Conservation (phyloP, 1,139 yeast genomes). For the Candida anutae region DNA sequence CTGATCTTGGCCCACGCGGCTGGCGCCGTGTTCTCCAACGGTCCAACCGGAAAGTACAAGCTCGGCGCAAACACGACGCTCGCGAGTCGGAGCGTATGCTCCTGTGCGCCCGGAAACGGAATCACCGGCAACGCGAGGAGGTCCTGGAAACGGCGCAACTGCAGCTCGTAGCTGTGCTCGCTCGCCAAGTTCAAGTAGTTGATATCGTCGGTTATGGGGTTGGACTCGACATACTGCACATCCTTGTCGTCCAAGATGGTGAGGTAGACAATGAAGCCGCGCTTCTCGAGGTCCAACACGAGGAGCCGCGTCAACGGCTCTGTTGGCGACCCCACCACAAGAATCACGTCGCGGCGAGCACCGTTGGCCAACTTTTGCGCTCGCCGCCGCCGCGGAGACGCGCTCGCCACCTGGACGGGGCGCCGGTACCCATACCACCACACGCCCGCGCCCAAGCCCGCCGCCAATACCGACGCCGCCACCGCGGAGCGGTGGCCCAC, state of each 20-base stretch:
- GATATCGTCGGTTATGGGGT: constrained; percentile 48
- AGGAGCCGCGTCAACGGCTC: constrained; percentile 67
- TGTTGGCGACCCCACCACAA: constrained; percentile 69
- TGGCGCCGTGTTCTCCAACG: constrained; percentile 50
- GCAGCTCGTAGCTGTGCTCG: constrained; percentile 23
- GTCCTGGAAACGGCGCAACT: constrained; percentile 36
- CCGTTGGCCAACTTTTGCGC: constrained; percentile 63
- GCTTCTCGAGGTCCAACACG: constrained; percentile 63
- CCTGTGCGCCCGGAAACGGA: constrained; percentile 45
- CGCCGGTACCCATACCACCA: constrained; percentile 1
- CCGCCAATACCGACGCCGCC: constrained; percentile 14
- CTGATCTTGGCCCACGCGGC: constrained; percentile 47
- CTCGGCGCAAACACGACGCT: constrained; percentile 61
- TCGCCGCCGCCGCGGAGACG: constrained; percentile 12
- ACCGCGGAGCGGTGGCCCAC: constrained; percentile 2
- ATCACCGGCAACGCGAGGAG: constrained; percentile 30
- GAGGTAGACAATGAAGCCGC: constrained; percentile 77
- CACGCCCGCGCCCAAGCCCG: constrained; percentile 26
- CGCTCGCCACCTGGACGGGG: constrained; percentile 3
- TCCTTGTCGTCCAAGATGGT: constrained; percentile 64
- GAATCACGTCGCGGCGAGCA: constrained; percentile 65
- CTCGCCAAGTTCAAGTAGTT: constrained; percentile 33
- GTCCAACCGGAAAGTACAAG: constrained; percentile 60
- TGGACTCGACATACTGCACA: constrained; percentile 47
- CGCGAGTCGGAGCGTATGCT: constrained; percentile 46